These are phyloP conservation scores for Talaromyces sp. DNA, from an alignment of 2,329 filamentous ascomycete genomes.

Conservation along the genomic window DNA sequence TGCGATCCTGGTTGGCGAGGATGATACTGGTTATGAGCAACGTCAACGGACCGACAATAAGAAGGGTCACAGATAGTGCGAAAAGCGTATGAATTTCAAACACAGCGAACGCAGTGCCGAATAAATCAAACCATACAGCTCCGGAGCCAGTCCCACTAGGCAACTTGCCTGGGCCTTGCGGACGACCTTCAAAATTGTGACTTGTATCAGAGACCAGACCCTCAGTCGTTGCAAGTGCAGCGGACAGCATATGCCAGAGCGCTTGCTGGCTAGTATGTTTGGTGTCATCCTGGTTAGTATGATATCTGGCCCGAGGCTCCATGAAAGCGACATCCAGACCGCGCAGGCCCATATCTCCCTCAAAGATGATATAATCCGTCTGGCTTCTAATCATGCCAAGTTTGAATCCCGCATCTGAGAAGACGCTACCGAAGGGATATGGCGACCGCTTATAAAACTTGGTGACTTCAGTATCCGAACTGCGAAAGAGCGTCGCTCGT, in stretches of 20 bases:
- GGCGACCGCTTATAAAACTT: slow-evolving; percentile 67
- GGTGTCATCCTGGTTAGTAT: slow-evolving; percentile 83
- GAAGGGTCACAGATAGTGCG: slow-evolving; percentile 76
- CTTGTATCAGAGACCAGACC: slow-evolving; percentile 67
- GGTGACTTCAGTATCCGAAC: slow-evolving; percentile 82
- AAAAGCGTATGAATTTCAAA: slow-evolving; percentile 81
- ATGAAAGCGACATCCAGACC: slow-evolving; percentile 92
- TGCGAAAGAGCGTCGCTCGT: slow-evolving; percentile 79
- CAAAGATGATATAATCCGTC: slow-evolving; percentile 86
- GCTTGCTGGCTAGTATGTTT: slow-evolving; percentile 64
- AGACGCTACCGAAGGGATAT: slow-evolving; percentile 78
- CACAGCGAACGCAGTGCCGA: slow-evolving; percentile 73
- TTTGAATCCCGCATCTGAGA: slow-evolving; percentile 81
- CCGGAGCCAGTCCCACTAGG: slow-evolving; percentile 63
- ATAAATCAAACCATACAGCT: slow-evolving; percentile 92
- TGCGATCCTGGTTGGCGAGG: slow-evolving; percentile 70
- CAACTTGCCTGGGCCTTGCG: slow-evolving; percentile 58
- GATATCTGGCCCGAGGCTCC: slow-evolving; percentile 78
- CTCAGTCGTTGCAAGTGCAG: slow-evolving; percentile 70
- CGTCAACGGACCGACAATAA: slow-evolving; percentile 73
- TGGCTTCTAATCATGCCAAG: slow-evolving; percentile 73
- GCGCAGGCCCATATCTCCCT: slow-evolving; percentile 71
- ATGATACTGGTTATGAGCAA: slow-evolving; percentile 67
- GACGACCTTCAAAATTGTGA: slow-evolving; percentile 60
- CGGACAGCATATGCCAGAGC: slow-evolving; percentile 94